These are phyloP conservation scores for Pythium pyrilobum DNA, from an alignment of 352 stramenopile species.

Conservation along the genomic window DNA sequence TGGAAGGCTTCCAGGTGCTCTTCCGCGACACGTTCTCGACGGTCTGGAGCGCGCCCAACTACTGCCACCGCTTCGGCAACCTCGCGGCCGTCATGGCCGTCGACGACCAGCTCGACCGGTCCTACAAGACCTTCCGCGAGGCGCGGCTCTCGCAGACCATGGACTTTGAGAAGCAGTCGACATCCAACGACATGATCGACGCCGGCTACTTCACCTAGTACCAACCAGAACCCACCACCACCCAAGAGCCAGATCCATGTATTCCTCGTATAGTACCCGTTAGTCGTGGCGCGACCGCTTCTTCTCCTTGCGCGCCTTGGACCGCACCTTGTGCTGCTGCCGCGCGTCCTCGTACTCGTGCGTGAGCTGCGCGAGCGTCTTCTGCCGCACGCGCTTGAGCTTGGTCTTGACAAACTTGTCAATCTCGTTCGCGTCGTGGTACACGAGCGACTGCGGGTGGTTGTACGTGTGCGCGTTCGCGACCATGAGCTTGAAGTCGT, in stretches of 20 bases:
- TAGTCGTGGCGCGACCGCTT: conserved; percentile 55
- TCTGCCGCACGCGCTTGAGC: conserved; percentile 61
- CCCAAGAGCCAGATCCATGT: too few relatives aligned
- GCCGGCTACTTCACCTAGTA: conserved; percentile 87
- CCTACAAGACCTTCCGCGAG: conserved; percentile 86
- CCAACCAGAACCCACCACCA: too few relatives aligned
- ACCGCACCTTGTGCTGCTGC: conserved; percentile 73
- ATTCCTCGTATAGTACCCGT: too few relatives aligned
- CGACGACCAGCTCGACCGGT: conserved; percentile 66
- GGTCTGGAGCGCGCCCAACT: conserved; percentile 92
- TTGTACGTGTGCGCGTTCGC: conserved; percentile 87
- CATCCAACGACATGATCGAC: conserved; percentile 74
- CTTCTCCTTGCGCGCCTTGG: conserved; percentile 75
- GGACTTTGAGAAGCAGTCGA: conserved; percentile 59
- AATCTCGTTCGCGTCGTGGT: conserved; percentile 79
- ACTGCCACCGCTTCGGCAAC: conserved; percentile 96
- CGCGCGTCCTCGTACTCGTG: conserved; percentile 70
- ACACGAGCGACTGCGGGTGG: conserved; percentile 75
- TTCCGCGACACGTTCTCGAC: conserved; percentile 90
- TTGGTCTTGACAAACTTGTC: conserved; percentile 80
- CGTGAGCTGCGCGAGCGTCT: conserved; percentile 50
- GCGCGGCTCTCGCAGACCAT: conserved; percentile 59
- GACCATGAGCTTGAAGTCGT: conserved; percentile 83
- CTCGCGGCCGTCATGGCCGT: conserved; percentile 95
- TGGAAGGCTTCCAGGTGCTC: conserved; percentile 93